Evolutionary conservation across 1,139 yeast genomes (phyloP), one percentile per base, ranked within the genome.

Genomic region (Scheffersomyces illinoinensis): DNA sequence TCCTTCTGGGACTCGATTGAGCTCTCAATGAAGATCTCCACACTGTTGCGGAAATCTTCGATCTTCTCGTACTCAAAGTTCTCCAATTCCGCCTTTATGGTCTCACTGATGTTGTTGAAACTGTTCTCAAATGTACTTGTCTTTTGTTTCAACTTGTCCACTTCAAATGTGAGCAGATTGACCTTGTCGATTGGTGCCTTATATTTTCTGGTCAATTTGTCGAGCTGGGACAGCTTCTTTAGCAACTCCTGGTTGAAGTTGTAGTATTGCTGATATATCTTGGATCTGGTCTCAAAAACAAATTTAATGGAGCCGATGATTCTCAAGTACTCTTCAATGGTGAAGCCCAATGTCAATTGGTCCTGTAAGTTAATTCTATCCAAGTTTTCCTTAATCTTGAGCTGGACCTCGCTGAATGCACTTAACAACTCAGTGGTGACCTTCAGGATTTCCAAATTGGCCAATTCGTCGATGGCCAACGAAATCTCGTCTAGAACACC

Each of bases 1-100:
- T 93, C 98, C 76, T 95, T 96, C 72, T 95, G 99, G 19, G 95
- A 84, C 74, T 95, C 99, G 56, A 93, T 91, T 24, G 96, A 87
- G 60, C 96, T 87, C 73, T 96, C 99, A 69, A 96, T 83, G 67
- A 88, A 93, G 23, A 93, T 88, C 74, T 95, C 99, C 59, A 95
- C 92, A 62, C 93, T 85, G 68, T 91, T 91, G 68, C 97, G 85
- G 74, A 96, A 93, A 68, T 95, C 99, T 54, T 85, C 87, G 54
- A 93, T 85, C 68, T 89, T 91, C 58, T 89, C 96, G 54, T 79
- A 78, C 70, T 92, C 97, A 71, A 93, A 91, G 47, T 71, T 76
- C 23, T 83, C 85, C 55, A 95, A 76, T 68, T 95, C 98, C 50
- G 73, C 71, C 68, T 86, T 89, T 56, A 95, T 90, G 14, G 85